Evolutionary conservation across 1,284 basidiomycete genomes (phyloP), one percentile per base, ranked within the genome.

Genomic region (Ceratobasidium sp.): DNA sequence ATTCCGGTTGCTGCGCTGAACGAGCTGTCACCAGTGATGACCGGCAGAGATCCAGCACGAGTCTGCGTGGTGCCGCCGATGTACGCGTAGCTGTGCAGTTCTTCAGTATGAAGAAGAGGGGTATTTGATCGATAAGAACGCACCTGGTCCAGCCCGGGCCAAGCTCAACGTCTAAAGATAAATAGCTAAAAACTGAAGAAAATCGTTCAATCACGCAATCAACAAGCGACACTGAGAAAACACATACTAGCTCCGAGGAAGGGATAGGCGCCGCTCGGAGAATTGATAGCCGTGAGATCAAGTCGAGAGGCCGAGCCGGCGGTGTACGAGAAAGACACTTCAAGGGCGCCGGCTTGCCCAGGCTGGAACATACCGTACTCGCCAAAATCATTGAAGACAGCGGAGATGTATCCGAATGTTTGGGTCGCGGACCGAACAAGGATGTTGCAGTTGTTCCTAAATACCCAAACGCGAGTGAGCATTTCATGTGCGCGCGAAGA

Each of bases 261-360:
- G 22, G 48, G 63, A 7, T 14, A 50, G 9, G 45, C 56, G 6
- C 8, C 51, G 19, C 22, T 59, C 31, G n/a, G n/a, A n/a, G n/a
- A n/a, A n/a, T 47, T 47, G 33, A 50, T 31, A 44, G 65, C 65
- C 1, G 60, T 27, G 11, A n/a, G n/a, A n/a, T n/a, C n/a, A n/a
- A n/a, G 51, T 62, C 48, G 36, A 56, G 2, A 64, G 17, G 29
- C 22, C 45, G 29, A 65, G 45, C 31, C 50, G 36, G 19, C 22
- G 17, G 48, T 31, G 63, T 47, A 65, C 24, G 63, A 45, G 48
- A 65, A 65, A n/a, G 45, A 48, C 8, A 65, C 63, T 33, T 24
- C 22, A n/a, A 63, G 60, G 4, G 63, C 63, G 5, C 63, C 63
- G 17, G 17, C 45, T 24, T 31, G 45, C n/a, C 7, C 6, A 14